phyloP scores from a whole-genome alignment of 192 early-diverging fungal species.

The Powellomyces hirtus region DNA sequence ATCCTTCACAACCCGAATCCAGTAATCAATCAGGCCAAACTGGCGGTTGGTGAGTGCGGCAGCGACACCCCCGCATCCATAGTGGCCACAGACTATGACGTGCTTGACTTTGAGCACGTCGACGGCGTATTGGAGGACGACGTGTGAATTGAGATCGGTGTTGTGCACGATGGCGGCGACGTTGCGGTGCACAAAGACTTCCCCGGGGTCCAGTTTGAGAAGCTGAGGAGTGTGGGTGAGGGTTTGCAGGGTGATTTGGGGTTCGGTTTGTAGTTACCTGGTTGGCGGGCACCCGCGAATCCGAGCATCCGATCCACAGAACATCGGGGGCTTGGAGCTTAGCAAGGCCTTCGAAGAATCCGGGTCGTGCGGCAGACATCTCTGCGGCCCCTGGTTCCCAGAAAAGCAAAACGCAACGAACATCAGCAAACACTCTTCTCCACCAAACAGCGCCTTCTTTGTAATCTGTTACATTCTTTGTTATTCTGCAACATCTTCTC shows the following conservation, averaged over 20 bases:
- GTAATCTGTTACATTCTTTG: conserved; percentile 15
- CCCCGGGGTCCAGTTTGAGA: conserved; percentile 61
- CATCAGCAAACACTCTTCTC: not conserved
- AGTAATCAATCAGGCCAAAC: conserved; percentile 85
- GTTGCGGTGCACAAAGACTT: conserved; percentile 96
- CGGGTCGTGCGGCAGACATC: conserved; percentile 50
- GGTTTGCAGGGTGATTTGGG: not conserved
- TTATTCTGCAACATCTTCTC: conserved; percentile 4
- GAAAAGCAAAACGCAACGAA: not conserved
- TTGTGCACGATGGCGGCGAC: conserved; percentile 89
- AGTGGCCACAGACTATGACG: conserved; percentile 81
- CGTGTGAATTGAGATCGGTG: conserved; percentile 77
- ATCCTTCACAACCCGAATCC: conserved; percentile 86
- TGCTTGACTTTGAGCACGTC: conserved; percentile 89
- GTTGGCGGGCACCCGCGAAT: conserved; percentile 89
- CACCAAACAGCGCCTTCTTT: not conserved
- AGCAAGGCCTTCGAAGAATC: conserved; percentile 71
- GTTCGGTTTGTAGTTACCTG: conserved; percentile 25
- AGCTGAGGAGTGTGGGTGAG: not conserved
- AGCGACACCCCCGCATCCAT: conserved; percentile 45
- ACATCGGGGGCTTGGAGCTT: conserved; percentile 78
- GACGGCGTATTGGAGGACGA: conserved; percentile 93
- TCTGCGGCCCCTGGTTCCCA: conserved; percentile 30
- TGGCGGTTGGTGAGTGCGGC: conserved; percentile 34
- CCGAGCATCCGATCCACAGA: conserved; percentile 92